Percentiles rank a stretch among this genome's conserved stretches.
These are phyloP conservation scores for Vanrija sp. DNA, from an alignment of 1,284 basidiomycete species.

Conservation along the genomic window DNA sequence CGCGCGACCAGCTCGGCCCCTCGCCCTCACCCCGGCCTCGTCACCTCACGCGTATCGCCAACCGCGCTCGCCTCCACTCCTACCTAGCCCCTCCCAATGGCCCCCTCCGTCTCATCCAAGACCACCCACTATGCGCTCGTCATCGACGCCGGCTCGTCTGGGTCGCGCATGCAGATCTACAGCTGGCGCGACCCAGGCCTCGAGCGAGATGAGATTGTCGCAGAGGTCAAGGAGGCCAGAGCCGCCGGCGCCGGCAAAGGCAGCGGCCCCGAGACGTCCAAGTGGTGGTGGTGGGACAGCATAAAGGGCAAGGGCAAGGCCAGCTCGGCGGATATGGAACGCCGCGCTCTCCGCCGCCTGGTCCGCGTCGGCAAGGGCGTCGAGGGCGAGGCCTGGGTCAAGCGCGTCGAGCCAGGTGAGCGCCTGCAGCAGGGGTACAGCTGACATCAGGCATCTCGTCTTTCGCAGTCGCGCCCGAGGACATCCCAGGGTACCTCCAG, in stretches of 20 bases:
- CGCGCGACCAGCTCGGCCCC: no score
- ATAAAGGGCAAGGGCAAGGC: constrained; percentile 37
- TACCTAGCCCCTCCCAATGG: constrained; percentile 24
- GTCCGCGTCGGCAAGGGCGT: constrained; percentile 92
- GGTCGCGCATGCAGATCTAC: constrained; percentile 93
- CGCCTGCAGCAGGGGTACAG: constrained; percentile 5
- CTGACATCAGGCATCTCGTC: constrained; percentile 76
- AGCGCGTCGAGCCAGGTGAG: constrained; percentile 89
- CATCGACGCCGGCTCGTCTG: constrained; percentile 96
- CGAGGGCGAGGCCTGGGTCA: constrained; percentile 76
- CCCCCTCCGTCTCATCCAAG: constrained; percentile 44
- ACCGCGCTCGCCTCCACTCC: no score
- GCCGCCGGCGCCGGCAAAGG: constrained; percentile 5
- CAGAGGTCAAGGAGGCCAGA: constrained; percentile 32
- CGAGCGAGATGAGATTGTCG: constrained; percentile 48
- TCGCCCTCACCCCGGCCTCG: no score
- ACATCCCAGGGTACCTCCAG: constrained; percentile 68
- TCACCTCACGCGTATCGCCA: no score
- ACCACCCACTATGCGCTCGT: constrained; percentile 89
- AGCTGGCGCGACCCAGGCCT: constrained; percentile 83
- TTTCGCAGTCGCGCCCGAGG: constrained; percentile 62
- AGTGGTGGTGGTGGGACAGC: constrained; percentile 39
- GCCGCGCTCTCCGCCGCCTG: constrained; percentile 52
- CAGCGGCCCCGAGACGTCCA: not conserved
- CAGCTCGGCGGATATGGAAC: constrained; percentile 37